Evolutionary conservation across 768 basidiomycete species (phyloP), one percentile per base, ranked within the genome.

Genomic region (Boletus coccyginus): DNA sequence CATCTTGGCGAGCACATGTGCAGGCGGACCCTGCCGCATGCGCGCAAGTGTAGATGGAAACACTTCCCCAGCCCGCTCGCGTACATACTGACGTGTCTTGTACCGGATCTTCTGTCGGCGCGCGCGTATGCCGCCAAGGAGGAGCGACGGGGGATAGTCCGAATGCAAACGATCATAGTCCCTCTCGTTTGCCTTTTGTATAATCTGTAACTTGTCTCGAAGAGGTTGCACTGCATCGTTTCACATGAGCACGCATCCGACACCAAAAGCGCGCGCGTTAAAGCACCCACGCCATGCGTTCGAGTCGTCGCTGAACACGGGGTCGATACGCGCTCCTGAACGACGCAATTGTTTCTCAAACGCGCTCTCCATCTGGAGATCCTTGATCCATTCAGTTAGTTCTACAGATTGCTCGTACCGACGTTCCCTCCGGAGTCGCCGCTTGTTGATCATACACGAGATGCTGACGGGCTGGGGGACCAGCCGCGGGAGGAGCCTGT

Each of bases 401-500:
- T 66, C 59, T 5, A 60, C 66, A 10, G 70, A 66, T 48, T 68
- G 70, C 31, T 63, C 71, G n/a, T 77, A 60, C 6, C 90, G 79
- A 36, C 73, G 70, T 7, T 76, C 83, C 1, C 79, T 73, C 5
- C 73, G 72, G 10, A 65, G 58, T 16, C 78, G 73, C 2, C 87
- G 75, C 16, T 73, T 70, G 41, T 73, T 67, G 35, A 95, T 90
- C 75, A 94, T 91, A 68, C 81, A 79, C 2, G 81, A 78, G 44
- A 94, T 81, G n/a, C 79, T 75, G 6, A 73, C 62, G 0, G 95
- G 94, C 59, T 96, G 92, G 1, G 90, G 92, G 40, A 80, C 83
- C 62, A 97, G 74, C 0, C 90, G 83, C 0, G 92, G 92, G 14
- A 97, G 79, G 1, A 92, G 90, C 0, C 73, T 77, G 66, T 92